Evolutionary conservation across 2,329 filamentous ascomycete genomes (phyloP), one percentile per base, ranked within the genome.

Genomic region (Apiospora koreana): DNA sequence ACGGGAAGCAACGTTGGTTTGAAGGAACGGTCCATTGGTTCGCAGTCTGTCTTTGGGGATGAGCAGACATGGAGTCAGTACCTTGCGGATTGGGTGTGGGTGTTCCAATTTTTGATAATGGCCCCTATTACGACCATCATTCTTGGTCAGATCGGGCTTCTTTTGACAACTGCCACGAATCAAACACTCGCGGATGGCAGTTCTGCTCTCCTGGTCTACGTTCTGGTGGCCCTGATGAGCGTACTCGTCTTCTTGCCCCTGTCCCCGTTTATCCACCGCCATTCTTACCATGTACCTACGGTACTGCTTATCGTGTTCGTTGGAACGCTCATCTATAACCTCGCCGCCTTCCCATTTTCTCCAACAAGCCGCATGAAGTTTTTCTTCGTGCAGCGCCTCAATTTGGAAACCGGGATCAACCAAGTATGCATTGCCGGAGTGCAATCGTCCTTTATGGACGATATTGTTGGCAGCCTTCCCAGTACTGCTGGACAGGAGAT

Each of bases 181-280:
- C 95, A 97, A 81, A 97, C 94, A 0, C 92, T 93, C 8, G 88
- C 93, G 1, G 96, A 99, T 79, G 96, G 96, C 1, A 93, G 90
- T 72, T 87, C 89, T 45, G 84, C 92, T 23, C 81, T 97, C 21
- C 80, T 89, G 9, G 91, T 94, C 6, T 94, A 97, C 79, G 78
- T 97, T 18, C 80, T 89, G 45, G 87, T 94, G 54, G 91, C 92
- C 0, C 78, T 86, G 8, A 86, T 95, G 72, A 90, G 91, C 16
- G 88, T 94, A 0, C 78, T 97, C 1, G 78, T 97, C 0, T 82
- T 98, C 23, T 83, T 94, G 0, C 96, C 96, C 0, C 80, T 94
- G 2, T 88, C 91, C 0, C 96, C 96, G 0, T 97, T 97, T 78
- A 86, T 97, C 50, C 95, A 98, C 79, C 92, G 95, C 58, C 89